These are phyloP conservation scores for Endotrypanum monterogeii DNA, from an alignment of 208 protist species.

Conservation along the genomic window DNA sequence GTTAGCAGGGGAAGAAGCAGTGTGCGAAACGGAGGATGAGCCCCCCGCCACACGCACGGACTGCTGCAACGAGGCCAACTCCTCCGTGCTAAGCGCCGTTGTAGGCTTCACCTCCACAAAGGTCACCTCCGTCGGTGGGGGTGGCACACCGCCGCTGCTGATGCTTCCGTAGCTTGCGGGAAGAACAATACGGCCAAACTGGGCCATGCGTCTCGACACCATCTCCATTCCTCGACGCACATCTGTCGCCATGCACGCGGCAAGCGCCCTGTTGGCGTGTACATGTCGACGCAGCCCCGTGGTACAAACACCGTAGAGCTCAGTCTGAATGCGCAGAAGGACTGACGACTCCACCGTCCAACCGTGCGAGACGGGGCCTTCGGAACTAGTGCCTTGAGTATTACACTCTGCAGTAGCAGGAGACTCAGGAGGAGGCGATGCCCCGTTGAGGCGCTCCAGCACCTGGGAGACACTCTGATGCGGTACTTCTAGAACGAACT, in stretches of 20 bases:
- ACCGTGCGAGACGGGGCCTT: slow-evolving; percentile 91
- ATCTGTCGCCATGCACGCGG: slow-evolving; percentile 86
- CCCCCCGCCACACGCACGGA: slow-evolving; percentile 25
- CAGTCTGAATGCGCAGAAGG: slow-evolving; percentile 94
- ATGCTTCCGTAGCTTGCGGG: slow-evolving; percentile 18
- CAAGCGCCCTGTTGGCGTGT: slow-evolving; percentile 31
- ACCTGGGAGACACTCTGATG: slow-evolving; percentile 73
- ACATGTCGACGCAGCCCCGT: slow-evolving; percentile 71
- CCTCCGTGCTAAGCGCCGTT: slow-evolving; percentile 21
- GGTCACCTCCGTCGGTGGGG: slow-evolving; percentile 33
- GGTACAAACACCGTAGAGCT: slow-evolving; percentile 77
- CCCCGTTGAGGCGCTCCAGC: slow-evolving; percentile 94
- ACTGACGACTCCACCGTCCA: slow-evolving; percentile 95
- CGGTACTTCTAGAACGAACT: slow-evolving; percentile 96
- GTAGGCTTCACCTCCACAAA: slow-evolving; percentile 38
- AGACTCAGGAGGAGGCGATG: slow-evolving; percentile 24
- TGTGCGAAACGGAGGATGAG: neutral
- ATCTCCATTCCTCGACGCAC: slow-evolving; percentile 26
- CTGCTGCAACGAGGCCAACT: slow-evolving; percentile 39
- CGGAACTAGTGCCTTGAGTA: slow-evolving; percentile 24
- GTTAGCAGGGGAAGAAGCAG: neutral
- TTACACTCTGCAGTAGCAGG: neutral
- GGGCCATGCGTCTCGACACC: slow-evolving; percentile 28
- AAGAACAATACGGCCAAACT: slow-evolving; percentile 24
- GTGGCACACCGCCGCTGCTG: slow-evolving; percentile 32